Percentiles rank a stretch among this genome's conserved stretches.
Conservation (phyloP, 495 filamentous ascomycete genomes). For the Penicillium pulvis region DNA sequence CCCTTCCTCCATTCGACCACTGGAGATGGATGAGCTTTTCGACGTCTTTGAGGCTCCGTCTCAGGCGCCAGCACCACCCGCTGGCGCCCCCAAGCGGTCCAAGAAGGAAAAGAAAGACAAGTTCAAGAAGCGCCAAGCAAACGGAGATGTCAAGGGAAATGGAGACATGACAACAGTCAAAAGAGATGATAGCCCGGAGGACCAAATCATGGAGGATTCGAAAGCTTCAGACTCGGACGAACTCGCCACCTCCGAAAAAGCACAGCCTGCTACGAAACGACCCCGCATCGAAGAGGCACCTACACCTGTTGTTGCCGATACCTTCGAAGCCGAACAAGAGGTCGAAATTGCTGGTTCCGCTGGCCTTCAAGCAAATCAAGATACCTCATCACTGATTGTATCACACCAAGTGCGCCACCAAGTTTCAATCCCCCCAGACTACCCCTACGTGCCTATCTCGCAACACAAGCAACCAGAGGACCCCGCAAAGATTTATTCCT, state of each 20-base stretch:
- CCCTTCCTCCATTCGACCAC: constrained; percentile 16
- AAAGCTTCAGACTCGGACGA: constrained; percentile 29
- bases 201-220: constrained; percentile 18
- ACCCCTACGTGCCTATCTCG: constrained; percentile 89
- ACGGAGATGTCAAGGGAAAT: constrained; percentile 67
- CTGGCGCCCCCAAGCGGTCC: constrained; percentile 35
- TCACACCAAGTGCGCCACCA: constrained; percentile 98
- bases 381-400: constrained; percentile 69
- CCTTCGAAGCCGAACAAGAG: constrained; percentile 94
- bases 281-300: constrained; percentile 70
- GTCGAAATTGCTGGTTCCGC: constrained; percentile 80
- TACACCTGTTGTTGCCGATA: constrained; percentile 85
- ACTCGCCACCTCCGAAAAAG: constrained; percentile 27
- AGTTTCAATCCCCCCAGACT: constrained; percentile 89
- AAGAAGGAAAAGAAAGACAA: constrained; percentile 55
- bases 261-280: constrained; percentile 68
- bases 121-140: constrained; percentile 80
- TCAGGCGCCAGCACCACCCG: constrained; percentile 38
- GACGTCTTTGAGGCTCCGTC: constrained; percentile 77
- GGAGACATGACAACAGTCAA: constrained; percentile 43
- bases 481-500: constrained; percentile 81
- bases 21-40: constrained; percentile 78
- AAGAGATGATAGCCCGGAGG: constrained; percentile 41
- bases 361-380: constrained; percentile 74
- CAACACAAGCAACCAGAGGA: constrained; percentile 83